Percentiles rank a stretch among this genome's conserved stretches.
phyloP scores from a whole-genome alignment of 768 basidiomycete species.

The Boletus patriciae region DNA sequence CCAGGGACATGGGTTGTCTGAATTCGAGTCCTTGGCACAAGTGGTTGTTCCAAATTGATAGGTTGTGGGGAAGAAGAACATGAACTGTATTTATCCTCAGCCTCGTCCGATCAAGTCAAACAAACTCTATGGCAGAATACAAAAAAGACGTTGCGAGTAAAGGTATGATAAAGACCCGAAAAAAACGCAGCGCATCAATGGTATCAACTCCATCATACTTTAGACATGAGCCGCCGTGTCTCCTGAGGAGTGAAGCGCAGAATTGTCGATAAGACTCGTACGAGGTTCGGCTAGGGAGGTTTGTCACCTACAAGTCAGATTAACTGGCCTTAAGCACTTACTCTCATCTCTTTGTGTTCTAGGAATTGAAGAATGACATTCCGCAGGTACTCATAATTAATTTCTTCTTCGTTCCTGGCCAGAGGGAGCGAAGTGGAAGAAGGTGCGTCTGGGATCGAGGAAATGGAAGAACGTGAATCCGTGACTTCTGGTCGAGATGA shows the following conservation, averaged over 20 bases:
- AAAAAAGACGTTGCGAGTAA: neutral
- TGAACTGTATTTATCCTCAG: neutral
- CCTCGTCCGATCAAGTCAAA: neutral
- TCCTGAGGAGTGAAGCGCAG: constrained; percentile 95
- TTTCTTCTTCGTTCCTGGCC: constrained; percentile 74
- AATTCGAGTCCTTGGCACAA: neutral
- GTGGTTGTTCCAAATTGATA: neutral
- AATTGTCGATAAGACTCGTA: constrained; percentile 89
- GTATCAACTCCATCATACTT: constrained; percentile 50
- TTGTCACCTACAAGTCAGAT: neutral
- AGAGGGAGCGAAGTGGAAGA: constrained; percentile 33
- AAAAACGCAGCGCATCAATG: neutral
- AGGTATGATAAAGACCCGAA: constrained; percentile 2
- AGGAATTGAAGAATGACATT: constrained; percentile 97
- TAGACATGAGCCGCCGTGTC: constrained; percentile 83
- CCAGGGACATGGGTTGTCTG: constrained; percentile 54
- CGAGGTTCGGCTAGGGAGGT: constrained; percentile 70
- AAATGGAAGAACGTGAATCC: constrained; percentile 38
- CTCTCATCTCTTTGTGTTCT: constrained; percentile 98
- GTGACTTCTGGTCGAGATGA: constrained; percentile 42
- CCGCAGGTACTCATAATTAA: constrained; percentile 93
- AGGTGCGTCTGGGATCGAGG: constrained; percentile 45
- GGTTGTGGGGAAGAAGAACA: neutral
- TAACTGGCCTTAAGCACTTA: constrained; percentile 40
- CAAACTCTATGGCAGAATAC: neutral